These are phyloP conservation scores for Hypoxylon fuscum DNA, from an alignment of 495 filamentous ascomycete species.

Conservation along the genomic window DNA sequence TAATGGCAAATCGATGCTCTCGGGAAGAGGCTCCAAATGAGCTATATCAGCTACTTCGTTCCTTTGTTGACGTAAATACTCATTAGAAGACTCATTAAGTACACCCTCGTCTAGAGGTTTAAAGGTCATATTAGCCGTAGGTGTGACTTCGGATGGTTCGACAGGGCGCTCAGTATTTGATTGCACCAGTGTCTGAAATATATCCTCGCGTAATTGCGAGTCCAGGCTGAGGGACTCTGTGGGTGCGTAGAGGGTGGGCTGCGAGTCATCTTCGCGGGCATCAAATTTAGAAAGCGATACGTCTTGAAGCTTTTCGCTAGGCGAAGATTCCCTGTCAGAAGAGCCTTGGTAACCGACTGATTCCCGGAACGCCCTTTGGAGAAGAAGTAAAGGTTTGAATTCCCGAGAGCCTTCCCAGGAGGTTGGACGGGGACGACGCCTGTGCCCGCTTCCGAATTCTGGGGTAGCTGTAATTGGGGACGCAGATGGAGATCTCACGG, in stretches of 20 bases:
- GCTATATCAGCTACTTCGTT: constrained; percentile 11
- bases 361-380: constrained; percentile 46
- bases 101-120: neutral
- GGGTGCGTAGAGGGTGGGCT: neutral
- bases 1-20: constrained; percentile 12
- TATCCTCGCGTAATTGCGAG: constrained; percentile 4
- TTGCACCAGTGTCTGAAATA: neutral
- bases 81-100: neutral
- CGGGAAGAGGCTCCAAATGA: constrained; percentile 22
- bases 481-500: constrained; percentile 43
- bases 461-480: constrained; percentile 45
- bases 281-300: constrained; percentile 17
- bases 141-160: neutral
- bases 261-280: constrained; percentile 8
- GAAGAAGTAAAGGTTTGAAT: constrained; percentile 61
- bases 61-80: constrained; percentile 2
- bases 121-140: neutral
- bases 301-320: constrained; percentile 7
- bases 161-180: neutral
- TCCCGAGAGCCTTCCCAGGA: constrained; percentile 61
- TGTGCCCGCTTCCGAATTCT: constrained; percentile 43
- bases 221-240: constrained; percentile 13
- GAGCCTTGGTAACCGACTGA: constrained; percentile 21
- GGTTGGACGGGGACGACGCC: constrained; percentile 52
- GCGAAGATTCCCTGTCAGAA: constrained; percentile 26